These are phyloP conservation scores for Carex sylvatica DNA, from an alignment of 202 grass and related monocot genomes.

Conservation along the genomic window DNA sequence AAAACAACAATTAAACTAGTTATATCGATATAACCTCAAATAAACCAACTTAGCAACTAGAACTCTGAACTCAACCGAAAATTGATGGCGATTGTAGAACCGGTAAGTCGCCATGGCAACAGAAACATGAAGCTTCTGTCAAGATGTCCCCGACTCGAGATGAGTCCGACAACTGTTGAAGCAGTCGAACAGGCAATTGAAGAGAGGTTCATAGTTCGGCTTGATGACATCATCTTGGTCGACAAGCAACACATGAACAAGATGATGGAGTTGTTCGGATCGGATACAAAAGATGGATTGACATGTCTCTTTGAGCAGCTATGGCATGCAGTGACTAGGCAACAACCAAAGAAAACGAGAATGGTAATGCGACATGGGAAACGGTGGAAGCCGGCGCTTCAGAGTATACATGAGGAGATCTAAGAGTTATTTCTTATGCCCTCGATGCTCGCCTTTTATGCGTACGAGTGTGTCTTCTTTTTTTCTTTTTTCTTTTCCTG, in stretches of 20 bases:
- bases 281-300: conserved; percentile 11
- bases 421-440: not conserved
- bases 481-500: not conserved
- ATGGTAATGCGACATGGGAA: not conserved
- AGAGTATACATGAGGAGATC: conserved; percentile 27
- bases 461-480: not conserved
- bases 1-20: conserved; percentile 8
- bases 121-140: not conserved
- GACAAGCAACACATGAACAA: conserved; percentile 13
- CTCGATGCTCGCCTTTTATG: not conserved
- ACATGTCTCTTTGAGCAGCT: conserved; percentile 9
- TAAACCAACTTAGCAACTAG: not conserved
- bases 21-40: not conserved
- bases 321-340: not conserved
- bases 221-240: not conserved
- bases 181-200: conserved; percentile 25
- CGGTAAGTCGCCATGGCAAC: not conserved
- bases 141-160: not conserved
- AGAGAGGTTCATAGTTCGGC: not conserved
- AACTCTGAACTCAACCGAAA: not conserved
- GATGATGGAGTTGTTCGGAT: not conserved
- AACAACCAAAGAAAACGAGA: not conserved
- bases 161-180: not conserved
- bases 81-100: conserved; percentile 6
- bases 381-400: conserved; percentile 31